Evolutionary conservation across 2,329 filamentous ascomycete genomes (phyloP).

Genomic region (Cryoendolithus antarcticus): DNA sequence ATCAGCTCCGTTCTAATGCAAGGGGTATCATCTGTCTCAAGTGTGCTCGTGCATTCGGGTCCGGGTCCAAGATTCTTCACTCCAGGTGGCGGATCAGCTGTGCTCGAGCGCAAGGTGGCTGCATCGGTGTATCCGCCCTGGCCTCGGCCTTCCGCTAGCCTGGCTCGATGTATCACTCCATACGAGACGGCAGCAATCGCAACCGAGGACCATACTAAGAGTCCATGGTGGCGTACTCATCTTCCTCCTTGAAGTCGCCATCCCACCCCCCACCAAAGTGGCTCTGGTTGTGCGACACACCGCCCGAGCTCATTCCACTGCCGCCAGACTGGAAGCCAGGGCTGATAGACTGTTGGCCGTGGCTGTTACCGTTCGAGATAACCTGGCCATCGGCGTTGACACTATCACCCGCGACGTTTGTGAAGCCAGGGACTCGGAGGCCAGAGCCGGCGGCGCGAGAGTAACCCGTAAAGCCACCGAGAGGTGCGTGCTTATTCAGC

Average conservation of each 20-base stretch:
- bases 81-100: no score
- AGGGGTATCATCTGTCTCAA: no score
- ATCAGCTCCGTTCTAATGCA: no score
- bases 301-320: constrained; percentile 45
- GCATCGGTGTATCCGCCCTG: no score
- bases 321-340: constrained; percentile 51
- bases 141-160: no score
- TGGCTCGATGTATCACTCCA: no score
- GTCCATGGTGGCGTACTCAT: constrained; percentile 85
- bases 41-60: no score
- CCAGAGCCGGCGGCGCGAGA: constrained; percentile 72
- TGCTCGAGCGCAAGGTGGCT: no score
- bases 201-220: constrained; percentile 1
- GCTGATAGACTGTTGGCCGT: constrained; percentile 30
- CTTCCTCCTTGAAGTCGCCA: constrained; percentile 78
- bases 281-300: constrained; percentile 35
- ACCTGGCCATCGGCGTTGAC: constrained; percentile 47
- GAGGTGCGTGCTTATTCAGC: constrained; percentile 64
- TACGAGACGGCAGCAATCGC: no score
- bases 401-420: constrained; percentile 76
- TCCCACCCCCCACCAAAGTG: constrained; percentile 11
- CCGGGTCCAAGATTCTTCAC: no score
- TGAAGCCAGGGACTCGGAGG: constrained; percentile 83
- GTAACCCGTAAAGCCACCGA: constrained; percentile 58
- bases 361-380: constrained; percentile 12